Evolutionary conservation across 352 stramenopile genomes (phyloP).

Genomic region (Phytophthora colocasiae): DNA sequence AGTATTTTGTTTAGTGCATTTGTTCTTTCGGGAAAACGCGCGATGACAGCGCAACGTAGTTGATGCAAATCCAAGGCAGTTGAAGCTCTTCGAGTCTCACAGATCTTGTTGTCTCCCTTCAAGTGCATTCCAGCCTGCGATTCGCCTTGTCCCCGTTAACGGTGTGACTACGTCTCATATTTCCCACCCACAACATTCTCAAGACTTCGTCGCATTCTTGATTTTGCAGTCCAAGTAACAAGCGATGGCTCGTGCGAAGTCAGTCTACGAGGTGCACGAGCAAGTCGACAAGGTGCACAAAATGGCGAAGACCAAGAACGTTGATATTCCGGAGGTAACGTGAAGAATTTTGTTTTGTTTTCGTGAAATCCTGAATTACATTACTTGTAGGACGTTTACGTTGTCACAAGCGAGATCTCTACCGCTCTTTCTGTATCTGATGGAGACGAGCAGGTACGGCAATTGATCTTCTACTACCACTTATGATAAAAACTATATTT

Average conservation of each 20-base stretch:
- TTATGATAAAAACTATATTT: background rate
- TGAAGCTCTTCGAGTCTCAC: no score
- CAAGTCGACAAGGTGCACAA: slow-evolving; percentile 35
- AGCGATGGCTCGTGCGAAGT: slow-evolving; percentile 29
- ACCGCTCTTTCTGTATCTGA: slow-evolving; percentile 36
- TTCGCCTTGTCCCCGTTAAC: slow-evolving; percentile 26
- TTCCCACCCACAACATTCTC: background rate
- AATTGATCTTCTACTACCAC: background rate
- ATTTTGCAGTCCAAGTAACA: slow-evolving; percentile 16
- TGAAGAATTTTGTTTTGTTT: no score
- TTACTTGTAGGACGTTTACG: slow-evolving; percentile 27
- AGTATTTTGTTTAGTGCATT: no score
- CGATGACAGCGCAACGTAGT: background rate
- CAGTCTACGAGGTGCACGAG: slow-evolving; percentile 25
- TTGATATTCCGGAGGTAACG: slow-evolving; percentile 36
- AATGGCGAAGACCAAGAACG: slow-evolving; percentile 22
- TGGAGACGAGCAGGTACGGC: slow-evolving; percentile 36
- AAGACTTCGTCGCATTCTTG: slow-evolving; percentile 22
- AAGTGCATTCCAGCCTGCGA: background rate
- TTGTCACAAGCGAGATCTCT: slow-evolving; percentile 29
- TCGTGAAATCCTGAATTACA: no score
- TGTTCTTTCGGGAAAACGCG: no score
- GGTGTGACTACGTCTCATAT: slow-evolving; percentile 31
- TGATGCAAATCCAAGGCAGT: background rate
- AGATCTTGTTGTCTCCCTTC: no score